Percentiles rank a stretch among this genome's conserved stretches.
Conservation (phyloP, 345 rosid genomes). For the Rhizophora mangle region DNA sequence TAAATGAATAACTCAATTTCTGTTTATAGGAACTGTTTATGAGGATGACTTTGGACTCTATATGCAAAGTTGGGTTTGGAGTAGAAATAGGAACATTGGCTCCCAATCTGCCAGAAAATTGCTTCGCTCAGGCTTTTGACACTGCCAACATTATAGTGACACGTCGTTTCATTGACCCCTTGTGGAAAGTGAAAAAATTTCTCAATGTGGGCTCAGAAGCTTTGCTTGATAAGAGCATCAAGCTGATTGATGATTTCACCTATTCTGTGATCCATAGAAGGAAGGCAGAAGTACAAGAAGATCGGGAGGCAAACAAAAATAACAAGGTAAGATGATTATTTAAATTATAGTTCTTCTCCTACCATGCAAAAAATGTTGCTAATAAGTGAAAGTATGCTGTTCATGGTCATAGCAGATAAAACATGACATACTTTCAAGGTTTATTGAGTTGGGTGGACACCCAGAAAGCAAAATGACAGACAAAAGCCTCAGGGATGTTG, state of each 20-base stretch:
- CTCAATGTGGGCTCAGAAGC: constrained; percentile 84
- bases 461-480: constrained; percentile 59
- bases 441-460: constrained; percentile 71
- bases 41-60: constrained; percentile 95
- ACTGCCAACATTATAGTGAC: constrained; percentile 78
- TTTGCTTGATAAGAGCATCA: constrained; percentile 72
- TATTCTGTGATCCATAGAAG: constrained; percentile 71
- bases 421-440: constrained; percentile 77
- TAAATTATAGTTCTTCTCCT: background rate
- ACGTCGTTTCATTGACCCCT: constrained; percentile 81
- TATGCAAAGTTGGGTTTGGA: constrained; percentile 94
- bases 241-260: constrained; percentile 68
- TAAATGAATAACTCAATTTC: background rate
- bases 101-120: constrained; percentile 61
- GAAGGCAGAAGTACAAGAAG: constrained; percentile 59
- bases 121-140: constrained; percentile 83
- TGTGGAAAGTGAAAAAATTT: constrained; percentile 75
- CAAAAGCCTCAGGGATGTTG: constrained; percentile 79
- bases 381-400: constrained; percentile 4
- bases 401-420: constrained; percentile 45
- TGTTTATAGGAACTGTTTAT: constrained; percentile 59
- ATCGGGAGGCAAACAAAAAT: constrained; percentile 23
- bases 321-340: constrained; percentile 34
- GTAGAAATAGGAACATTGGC: constrained; percentile 85
- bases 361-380: background rate